phyloP scores from a whole-genome alignment of 1,284 basidiomycete species.

The Ustilago vetiveriae region DNA sequence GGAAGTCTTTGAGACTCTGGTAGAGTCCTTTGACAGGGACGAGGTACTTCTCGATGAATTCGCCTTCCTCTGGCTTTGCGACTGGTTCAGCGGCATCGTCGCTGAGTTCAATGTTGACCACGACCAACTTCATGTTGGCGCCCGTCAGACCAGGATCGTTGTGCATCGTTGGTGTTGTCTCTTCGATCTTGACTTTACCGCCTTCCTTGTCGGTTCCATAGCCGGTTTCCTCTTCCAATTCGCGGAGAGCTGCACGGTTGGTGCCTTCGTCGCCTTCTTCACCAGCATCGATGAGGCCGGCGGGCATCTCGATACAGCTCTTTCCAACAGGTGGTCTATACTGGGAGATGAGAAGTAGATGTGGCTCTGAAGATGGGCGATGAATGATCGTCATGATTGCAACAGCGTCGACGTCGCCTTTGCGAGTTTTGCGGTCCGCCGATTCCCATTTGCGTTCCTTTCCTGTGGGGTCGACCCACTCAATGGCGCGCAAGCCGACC shows the following conservation, averaged over 20 bases:
- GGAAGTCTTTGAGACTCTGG: slow-evolving; percentile 52
- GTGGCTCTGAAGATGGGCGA: slow-evolving; percentile 50
- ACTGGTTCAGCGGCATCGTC: slow-evolving; percentile 61
- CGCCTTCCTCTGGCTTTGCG: slow-evolving; percentile 64
- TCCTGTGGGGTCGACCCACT: slow-evolving; percentile 64
- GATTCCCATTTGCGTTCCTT: slow-evolving; percentile 64
- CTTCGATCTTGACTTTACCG: slow-evolving; percentile 46
- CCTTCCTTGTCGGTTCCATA: slow-evolving; percentile 57
- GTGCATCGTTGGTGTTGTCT: slow-evolving; percentile 53
- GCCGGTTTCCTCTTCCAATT: slow-evolving; percentile 65
- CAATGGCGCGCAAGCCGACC: slow-evolving; percentile 60
- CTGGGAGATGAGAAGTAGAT: slow-evolving; percentile 61
- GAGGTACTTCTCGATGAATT: slow-evolving; percentile 64
- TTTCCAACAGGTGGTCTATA: slow-evolving; percentile 56
- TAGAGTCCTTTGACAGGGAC: slow-evolving; percentile 57
- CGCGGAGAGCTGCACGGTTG: slow-evolving; percentile 57
- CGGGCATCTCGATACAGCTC: slow-evolving; percentile 65
- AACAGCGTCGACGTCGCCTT: slow-evolving; percentile 64
- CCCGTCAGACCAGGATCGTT: slow-evolving; percentile 62
- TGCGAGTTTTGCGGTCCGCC: slow-evolving; percentile 61
- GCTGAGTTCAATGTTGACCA: slow-evolving; percentile 57
- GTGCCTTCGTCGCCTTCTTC: slow-evolving; percentile 61
- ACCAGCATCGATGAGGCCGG: slow-evolving; percentile 63
- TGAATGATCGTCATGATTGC: slow-evolving; percentile 63
- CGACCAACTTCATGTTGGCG: slow-evolving; percentile 62